A percentile compares a stretch with the other conserved stretches of the same genome.
Evolutionary conservation across 768 basidiomycete genomes (phyloP).

Genomic region (Boletus pseudopeckii): DNA sequence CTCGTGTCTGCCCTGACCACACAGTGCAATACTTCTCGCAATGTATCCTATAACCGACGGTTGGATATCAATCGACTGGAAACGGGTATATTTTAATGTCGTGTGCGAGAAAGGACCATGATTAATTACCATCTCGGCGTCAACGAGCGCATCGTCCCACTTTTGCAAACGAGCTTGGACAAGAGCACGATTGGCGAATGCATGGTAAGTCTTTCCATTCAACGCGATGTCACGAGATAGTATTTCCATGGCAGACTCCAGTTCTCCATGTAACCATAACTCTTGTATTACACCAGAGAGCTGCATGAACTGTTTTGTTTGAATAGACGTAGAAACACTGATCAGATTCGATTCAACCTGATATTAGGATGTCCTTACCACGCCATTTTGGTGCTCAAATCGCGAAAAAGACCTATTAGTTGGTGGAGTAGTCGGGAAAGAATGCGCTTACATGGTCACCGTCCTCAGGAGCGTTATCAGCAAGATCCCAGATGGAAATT

Average conservation of each 20-base stretch:
- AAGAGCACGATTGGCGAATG: slow-evolving; percentile 10
- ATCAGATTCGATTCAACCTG: background rate
- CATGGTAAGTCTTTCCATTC: background rate
- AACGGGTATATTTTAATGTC: background rate
- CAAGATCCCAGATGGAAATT: slow-evolving; percentile 14
- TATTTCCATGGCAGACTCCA: background rate
- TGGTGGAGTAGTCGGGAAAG: background rate
- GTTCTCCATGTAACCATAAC: slow-evolving; percentile 4
- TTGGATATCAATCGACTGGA: slow-evolving; percentile 9
- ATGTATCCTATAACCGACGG: slow-evolving; percentile 16
- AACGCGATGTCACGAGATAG: slow-evolving; percentile 9
- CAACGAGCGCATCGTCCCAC: slow-evolving; percentile 1
- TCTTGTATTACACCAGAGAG: background rate
- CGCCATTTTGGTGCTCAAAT: background rate
- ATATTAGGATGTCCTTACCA: background rate
- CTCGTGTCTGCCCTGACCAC: slow-evolving; percentile 9
- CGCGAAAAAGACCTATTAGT: background rate
- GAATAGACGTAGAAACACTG: too few relatives aligned
- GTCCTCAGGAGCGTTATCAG: background rate
- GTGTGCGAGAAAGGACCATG: background rate
- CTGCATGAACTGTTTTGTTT: slow-evolving; percentile 11
- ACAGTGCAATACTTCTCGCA: slow-evolving; percentile 11
- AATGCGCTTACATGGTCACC: background rate
- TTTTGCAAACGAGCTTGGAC: slow-evolving; percentile 7
- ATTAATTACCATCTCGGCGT: slow-evolving; percentile 13